Conservation (phyloP, 768 basidiomycete species). For the Crucibulum laeve region DNA sequence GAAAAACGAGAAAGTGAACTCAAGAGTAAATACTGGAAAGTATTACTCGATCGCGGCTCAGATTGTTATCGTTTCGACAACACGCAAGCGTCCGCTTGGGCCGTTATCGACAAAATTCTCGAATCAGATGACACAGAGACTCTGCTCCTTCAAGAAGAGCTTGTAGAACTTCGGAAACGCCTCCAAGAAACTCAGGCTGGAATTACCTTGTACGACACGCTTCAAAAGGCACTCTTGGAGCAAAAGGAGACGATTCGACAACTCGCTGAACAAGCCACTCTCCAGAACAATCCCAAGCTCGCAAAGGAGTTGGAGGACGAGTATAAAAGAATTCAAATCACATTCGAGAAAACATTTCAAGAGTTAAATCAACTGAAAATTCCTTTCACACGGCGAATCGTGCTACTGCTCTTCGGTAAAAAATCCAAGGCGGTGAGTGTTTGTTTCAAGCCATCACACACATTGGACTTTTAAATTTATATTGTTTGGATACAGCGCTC, state of each 20-base stretch:
- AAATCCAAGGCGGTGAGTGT: conserved; percentile 11
- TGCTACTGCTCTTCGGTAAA: conserved; percentile 11
- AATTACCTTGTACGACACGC: conserved; percentile 3
- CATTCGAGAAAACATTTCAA: conserved; percentile 15
- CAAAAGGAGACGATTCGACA: conserved; percentile 3
- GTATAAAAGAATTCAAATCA: conserved; percentile 13
- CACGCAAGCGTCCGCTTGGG: conserved; percentile 17
- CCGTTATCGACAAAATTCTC: conserved; percentile 29
- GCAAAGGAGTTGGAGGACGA: conserved; percentile 10
- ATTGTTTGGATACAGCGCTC: too few species aligned
- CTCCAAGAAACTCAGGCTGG: conserved; percentile 10
- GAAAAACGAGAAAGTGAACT: conserved; percentile 22
- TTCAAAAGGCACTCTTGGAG: conserved; percentile 6
- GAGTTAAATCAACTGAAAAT: conserved; percentile 18
- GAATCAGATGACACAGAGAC: conserved; percentile 2
- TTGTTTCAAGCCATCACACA: too few species aligned
- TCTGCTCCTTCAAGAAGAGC: conserved; percentile 18
- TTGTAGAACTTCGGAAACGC: conserved; percentile 16
- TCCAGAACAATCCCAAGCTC: background rate
- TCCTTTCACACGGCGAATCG: conserved; percentile 14
- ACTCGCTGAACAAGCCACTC: background rate
- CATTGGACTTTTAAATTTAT: too few species aligned
- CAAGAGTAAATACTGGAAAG: conserved; percentile 22
- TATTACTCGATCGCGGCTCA: conserved; percentile 22
- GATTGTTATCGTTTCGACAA: conserved; percentile 16